Base-by-base conservation (phyloP, 2,329 filamentous ascomycete species). In the Colletotrichum salicis region DNA sequence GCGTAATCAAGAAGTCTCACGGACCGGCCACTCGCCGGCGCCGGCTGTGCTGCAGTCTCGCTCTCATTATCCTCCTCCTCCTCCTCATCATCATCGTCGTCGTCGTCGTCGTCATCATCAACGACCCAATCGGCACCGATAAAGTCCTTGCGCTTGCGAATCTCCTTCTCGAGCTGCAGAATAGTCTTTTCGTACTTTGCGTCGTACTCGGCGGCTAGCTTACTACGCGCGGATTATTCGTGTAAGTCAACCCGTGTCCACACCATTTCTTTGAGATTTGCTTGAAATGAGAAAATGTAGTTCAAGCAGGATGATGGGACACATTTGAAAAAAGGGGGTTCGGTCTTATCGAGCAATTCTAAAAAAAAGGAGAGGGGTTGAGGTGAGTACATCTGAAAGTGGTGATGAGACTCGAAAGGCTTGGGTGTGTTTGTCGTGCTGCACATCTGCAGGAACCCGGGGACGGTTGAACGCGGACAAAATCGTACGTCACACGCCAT, bases 1-100 rank as follows among this genome's bases (percentile, higher is more conserved):
- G 93, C 93, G 80, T 95, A 95, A 78, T 95, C 93, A 2, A 95
- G 84, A 24, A 94, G 81, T 57, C 87, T 86, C 54, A 90, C 84
- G 7, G 45, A 35, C 59, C 29, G 68, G 45, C 33, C 45, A 15
- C 41, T n/a, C 13, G 52, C n/a, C 29, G 33, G 64, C 59, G 45
- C 2, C 41, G 27, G 19, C 10, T 27, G 41, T 10, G 27, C 19
- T 31, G n/a, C n/a, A 24, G 41, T 48, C 67, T 51, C 70, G 48
- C 72, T 69, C 58, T 52, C 27, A 61, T 69, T 37, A 76, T 74
- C 76, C 13, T 72, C 74, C 11, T 78, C 77, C 12, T 76, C 75
- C 5, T 81, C 27, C 3, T 27, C 24, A 27, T 27, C 24, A 27
- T 27, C n/a, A n/a, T n/a, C n/a, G 13, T 13, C 15, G 35, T 41